Base-by-base conservation (phyloP, 257 asterid species). In the Plantago elongata region DNA sequence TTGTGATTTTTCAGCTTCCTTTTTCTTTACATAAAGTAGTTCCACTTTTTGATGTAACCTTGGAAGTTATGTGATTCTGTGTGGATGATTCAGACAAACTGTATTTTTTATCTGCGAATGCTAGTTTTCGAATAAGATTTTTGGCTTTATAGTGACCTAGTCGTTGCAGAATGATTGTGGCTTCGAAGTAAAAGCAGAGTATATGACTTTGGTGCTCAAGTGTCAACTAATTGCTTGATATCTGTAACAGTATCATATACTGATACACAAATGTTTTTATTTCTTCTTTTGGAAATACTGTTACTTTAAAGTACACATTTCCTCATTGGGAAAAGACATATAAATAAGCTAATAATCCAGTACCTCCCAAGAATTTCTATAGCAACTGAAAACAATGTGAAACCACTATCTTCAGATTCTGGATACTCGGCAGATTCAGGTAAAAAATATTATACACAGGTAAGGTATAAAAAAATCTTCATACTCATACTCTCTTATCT, bases 401-500 rank as follows among this genome's bases (percentile, higher is more conserved):
- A 38, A 69, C 5, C 43, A 45, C 49, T 40, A n/a, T 58, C 51
- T 44, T 45, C 50, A 54, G 64, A 34, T 16, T 7, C 11, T 42
- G 40, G 14, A 48, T 51, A 52, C 38, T 43, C 22, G 9, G 30
- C 38, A 63, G 42, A 45, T 61, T 46, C 15, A 57, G 17, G 63
- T 11, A 29, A 64, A 52, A 64, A 52, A 51, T 30, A 71, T 52
- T 69, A 62, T 60, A 60, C 67, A 67, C 48, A 60, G 48, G 17
- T 38, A 46, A 49, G 57, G 29, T 29, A 51, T 9, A 37, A 13
- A 46, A 34, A 40, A 40, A 30, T 54, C 55, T 56, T 74, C 66
- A 75, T 72, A 64, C 65, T 57, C 56, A 47, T 34, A 70, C 63
- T 12, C 62, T 65, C 48, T 54, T 64, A 59, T 56, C 70, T 30